These are phyloP conservation scores for Fusarium tricinctum DNA, from an alignment of 2,329 filamentous ascomycete species.

Conservation along the genomic window DNA sequence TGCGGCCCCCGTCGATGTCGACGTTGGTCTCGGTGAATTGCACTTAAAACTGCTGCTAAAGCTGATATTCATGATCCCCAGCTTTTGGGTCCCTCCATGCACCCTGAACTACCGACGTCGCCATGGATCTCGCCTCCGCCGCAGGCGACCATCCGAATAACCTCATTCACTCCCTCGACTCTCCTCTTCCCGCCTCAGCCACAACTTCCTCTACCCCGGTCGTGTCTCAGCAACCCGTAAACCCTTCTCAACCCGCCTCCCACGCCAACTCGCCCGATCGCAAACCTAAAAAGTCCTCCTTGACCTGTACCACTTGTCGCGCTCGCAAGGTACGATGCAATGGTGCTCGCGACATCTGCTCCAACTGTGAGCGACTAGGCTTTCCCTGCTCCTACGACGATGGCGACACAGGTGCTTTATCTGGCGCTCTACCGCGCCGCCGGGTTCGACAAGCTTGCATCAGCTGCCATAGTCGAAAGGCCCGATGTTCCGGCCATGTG, in stretches of 20 bases:
- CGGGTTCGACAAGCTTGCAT: slow-evolving; percentile 70
- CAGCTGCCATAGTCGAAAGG: slow-evolving; percentile 71
- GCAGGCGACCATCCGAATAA: slow-evolving; percentile 49
- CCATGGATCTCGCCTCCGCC: slow-evolving; percentile 51
- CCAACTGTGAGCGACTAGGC: slow-evolving; percentile 70
- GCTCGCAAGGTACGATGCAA: slow-evolving; percentile 72
- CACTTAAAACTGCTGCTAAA: slow-evolving; percentile 27
- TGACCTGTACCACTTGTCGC: slow-evolving; percentile 68
- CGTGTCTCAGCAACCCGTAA: slow-evolving; percentile 29
- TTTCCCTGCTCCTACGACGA: slow-evolving; percentile 71
- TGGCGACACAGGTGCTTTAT: slow-evolving; percentile 58
- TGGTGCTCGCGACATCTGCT: slow-evolving; percentile 66
- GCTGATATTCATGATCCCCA: slow-evolving; percentile 37
- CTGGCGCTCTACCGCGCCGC: slow-evolving; percentile 63
- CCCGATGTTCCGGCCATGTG: slow-evolving; percentile 69
- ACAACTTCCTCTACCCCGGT: slow-evolving; percentile 23
- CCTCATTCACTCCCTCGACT: slow-evolving; percentile 46
- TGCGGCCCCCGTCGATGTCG: slow-evolving; percentile 38
- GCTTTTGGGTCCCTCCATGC: slow-evolving; percentile 46
- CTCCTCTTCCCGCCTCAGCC: slow-evolving; percentile 40
- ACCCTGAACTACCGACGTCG: slow-evolving; percentile 40
- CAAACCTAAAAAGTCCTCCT: slow-evolving; percentile 59
- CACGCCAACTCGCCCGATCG: slow-evolving; percentile 52
- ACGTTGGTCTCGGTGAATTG: slow-evolving; percentile 39
- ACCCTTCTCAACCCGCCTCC: slow-evolving; percentile 42